Conservation (phyloP, 345 rosid species). For the Eucalyptus polyanthemos region DNA sequence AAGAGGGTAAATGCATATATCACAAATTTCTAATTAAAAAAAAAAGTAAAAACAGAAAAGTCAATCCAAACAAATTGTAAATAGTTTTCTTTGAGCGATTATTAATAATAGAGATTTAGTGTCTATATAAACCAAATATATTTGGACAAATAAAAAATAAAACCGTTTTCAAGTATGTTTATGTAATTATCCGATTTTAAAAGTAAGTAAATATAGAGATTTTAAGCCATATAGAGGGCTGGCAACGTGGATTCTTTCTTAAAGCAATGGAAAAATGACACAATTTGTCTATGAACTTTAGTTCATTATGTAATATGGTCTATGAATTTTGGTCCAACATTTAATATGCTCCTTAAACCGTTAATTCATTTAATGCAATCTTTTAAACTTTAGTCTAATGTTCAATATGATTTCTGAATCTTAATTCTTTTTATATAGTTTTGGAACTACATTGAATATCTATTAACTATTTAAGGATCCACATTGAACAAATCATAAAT, state of each 20-base stretch:
- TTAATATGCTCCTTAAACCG: neutral
- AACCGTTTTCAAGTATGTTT: neutral
- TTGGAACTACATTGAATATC: neutral
- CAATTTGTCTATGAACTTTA: too few relatives aligned
- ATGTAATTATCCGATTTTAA: neutral
- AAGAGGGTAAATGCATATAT: neutral
- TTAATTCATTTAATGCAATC: too few relatives aligned
- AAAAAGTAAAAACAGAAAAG: neutral
- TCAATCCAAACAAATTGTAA: neutral
- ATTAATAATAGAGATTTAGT: neutral
- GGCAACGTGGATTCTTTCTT: neutral
- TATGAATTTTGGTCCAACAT: too few relatives aligned
- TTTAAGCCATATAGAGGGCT: neutral
- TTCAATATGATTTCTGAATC: too few relatives aligned
- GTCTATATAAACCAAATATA: neutral
- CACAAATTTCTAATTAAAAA: neutral
- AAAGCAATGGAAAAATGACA: neutral
- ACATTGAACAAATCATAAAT: too few relatives aligned
- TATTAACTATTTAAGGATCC: fast-evolving
- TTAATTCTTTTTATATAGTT: too few relatives aligned
- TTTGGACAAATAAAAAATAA: neutral
- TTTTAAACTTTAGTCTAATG: too few relatives aligned
- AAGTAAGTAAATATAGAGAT: neutral
- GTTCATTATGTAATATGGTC: too few relatives aligned
- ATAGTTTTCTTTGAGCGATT: neutral